Conservation (phyloP, 257 asterid genomes). For the Gentiana straminea region DNA sequence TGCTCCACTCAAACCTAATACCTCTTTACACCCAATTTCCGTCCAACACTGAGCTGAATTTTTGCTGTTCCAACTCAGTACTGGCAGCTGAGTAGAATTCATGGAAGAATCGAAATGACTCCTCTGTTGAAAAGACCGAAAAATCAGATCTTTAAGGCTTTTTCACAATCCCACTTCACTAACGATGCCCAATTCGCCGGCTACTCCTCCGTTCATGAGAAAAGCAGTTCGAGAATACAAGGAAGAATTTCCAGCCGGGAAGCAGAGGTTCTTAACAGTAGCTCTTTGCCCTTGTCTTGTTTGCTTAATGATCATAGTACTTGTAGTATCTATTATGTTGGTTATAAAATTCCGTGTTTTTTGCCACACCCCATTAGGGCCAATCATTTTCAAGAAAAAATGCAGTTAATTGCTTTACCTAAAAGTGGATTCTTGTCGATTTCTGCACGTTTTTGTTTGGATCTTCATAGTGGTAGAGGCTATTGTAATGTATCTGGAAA, state of each 20-base stretch:
- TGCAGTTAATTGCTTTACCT: constrained; percentile 26
- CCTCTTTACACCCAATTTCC: too few species aligned
- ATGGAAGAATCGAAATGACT: constrained; percentile 11
- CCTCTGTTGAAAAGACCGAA: constrained; percentile 5
- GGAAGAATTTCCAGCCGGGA: constrained; percentile 38
- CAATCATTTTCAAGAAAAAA: constrained; percentile 45
- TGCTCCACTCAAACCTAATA: too few species aligned
- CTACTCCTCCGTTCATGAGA: constrained; percentile 22
- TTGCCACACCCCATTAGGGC: constrained; percentile 78
- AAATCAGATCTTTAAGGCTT: constrained; percentile 3
- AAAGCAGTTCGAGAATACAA: constrained; percentile 20
- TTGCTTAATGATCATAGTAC: constrained; percentile 41
- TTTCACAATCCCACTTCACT: constrained; percentile 7
- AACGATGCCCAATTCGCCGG: constrained; percentile 35
- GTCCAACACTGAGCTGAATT: too few species aligned
- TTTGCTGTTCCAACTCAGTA: too few species aligned
- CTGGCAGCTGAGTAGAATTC: too few species aligned
- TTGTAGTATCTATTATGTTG: constrained; percentile 38
- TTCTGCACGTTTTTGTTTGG: not conserved
- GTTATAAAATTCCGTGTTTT: constrained; percentile 56
- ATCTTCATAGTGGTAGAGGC: constrained; percentile 20
- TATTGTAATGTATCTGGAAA: constrained; percentile 16
- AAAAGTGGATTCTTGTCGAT: not conserved
- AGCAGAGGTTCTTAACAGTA: constrained; percentile 34
- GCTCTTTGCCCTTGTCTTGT: constrained; percentile 73